Evolutionary conservation across 352 stramenopile genomes (phyloP), one percentile per base, ranked within the genome.

Genomic region (Pythium dissotocum): DNA sequence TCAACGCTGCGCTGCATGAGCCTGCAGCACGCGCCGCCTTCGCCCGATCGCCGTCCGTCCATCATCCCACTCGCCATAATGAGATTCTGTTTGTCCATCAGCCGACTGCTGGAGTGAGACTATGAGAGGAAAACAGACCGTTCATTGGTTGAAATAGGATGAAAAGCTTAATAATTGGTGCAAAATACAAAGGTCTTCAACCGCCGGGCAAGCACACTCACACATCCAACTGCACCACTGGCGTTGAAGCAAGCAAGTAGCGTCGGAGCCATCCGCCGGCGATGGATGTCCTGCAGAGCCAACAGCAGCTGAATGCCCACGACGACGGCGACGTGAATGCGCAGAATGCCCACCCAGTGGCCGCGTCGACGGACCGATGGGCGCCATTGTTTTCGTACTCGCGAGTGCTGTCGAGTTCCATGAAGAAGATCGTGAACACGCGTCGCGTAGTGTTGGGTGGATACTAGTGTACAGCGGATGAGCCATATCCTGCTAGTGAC

Each of bases 351-450:
- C 21, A 16, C 13, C 40, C 40, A 8, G 13, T 24, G 18, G 14
- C 40, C 40, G 40, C 40, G 28, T 26, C 38, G 48, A 16, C 46
- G 33, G 65, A 67, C 24, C 51, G 51, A 2, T 65, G 65, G 65
- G 44, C 49, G 36, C 21, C 51, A 21, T 40, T 53, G 42, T 62
- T 58, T 18, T 51, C 52, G 35, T 87, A 86, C 67, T 85, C 80
- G 46, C 80, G 65, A 10, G 69, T 69, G 35, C 72, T 90, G 12
- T 71, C 70, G 21, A 88, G 80, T 57, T 90, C 82, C 36, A 76
- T 88, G 68, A 73, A 74, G 60, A 81, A 74, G 53, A 90, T 90
- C 65, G 87, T 89, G 40, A 42, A 65, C 13, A 67, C 65, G 26
- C 65, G 65, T 59, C 65, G 18, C 58, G 65, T 8, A 61, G 35